These are phyloP conservation scores for Kwoniella botswanensis DNA, from an alignment of 768 basidiomycete genomes.

Conservation along the genomic window DNA sequence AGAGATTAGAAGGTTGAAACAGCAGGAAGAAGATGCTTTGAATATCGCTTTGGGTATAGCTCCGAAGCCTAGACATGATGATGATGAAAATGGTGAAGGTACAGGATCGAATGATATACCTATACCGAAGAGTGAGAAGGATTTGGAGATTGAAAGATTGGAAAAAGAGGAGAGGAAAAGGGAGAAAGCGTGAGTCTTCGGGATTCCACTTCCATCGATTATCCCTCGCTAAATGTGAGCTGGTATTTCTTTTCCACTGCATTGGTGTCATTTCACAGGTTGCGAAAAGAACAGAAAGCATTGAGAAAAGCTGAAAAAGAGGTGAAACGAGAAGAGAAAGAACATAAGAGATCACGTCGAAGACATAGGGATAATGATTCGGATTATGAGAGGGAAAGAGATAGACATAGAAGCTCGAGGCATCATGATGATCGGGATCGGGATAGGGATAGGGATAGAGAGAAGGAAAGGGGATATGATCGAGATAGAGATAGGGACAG, in stretches of 20 bases:
- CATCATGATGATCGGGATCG: constrained; percentile 25
- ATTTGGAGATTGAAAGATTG: constrained; percentile 49
- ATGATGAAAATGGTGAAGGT: constrained; percentile 31
- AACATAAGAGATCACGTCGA: constrained; percentile 26
- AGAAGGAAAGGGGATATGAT: constrained; percentile 10
- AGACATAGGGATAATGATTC: constrained; percentile 16
- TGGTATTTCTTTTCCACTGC: too few species aligned
- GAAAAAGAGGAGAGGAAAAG: constrained; percentile 53
- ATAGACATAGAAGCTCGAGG: constrained; percentile 18
- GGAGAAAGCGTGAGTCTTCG: constrained; percentile 52
- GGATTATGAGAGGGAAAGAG: constrained; percentile 22
- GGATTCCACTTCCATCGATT: not conserved
- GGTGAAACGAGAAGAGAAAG: constrained; percentile 44
- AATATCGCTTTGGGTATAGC: constrained; percentile 69
- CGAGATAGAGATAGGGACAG: constrained; percentile 10
- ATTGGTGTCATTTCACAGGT: constrained; percentile 18
- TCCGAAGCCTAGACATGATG: constrained; percentile 33
- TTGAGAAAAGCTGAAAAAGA: constrained; percentile 49
- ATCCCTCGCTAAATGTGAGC: not conserved
- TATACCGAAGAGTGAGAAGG: constrained; percentile 43
- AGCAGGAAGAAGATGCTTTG: constrained; percentile 86
- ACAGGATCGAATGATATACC: constrained; percentile 44
- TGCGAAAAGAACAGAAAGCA: constrained; percentile 50
- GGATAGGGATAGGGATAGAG: constrained; percentile 13
- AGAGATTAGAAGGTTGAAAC: constrained; percentile 82